Conservation (phyloP, 345 rosid genomes). For the Lumnitzera racemosa region DNA sequence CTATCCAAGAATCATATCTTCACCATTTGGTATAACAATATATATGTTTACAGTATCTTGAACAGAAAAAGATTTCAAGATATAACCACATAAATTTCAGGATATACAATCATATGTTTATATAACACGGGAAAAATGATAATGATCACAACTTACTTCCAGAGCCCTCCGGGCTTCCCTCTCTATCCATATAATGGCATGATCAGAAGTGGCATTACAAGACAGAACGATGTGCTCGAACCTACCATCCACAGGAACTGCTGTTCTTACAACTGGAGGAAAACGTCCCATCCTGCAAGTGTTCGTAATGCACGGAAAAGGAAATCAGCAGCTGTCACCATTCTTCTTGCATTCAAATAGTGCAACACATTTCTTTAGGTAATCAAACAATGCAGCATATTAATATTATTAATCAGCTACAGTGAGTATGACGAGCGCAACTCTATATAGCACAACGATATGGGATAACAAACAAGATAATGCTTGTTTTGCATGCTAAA, state of each 20-base stretch:
- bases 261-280: constrained; percentile 89
- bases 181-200: constrained; percentile 84
- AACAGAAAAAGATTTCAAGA: too few relatives aligned
- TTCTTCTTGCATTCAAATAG: neutral
- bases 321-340: neutral
- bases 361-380: neutral
- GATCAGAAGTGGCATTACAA: constrained; percentile 94
- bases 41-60: too few relatives aligned
- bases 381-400: too few relatives aligned
- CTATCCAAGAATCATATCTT: too few relatives aligned
- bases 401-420: too few relatives aligned
- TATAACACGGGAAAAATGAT: neutral
- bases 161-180: constrained; percentile 80
- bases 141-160: constrained; percentile 37
- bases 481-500: too few relatives aligned
- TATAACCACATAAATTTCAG: too few relatives aligned
- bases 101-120: neutral
- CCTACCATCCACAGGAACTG: constrained; percentile 93
- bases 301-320: neutral
- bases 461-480: too few relatives aligned
- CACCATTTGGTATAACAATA: too few relatives aligned
- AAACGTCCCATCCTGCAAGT: constrained; percentile 61
- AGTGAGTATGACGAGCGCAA: too few relatives aligned
- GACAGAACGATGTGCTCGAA: constrained; percentile 94
- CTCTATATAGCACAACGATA: too few relatives aligned